These are phyloP conservation scores for Pachysandra terminalis DNA, from an alignment of 164 flowering plant species.

Conservation along the genomic window DNA sequence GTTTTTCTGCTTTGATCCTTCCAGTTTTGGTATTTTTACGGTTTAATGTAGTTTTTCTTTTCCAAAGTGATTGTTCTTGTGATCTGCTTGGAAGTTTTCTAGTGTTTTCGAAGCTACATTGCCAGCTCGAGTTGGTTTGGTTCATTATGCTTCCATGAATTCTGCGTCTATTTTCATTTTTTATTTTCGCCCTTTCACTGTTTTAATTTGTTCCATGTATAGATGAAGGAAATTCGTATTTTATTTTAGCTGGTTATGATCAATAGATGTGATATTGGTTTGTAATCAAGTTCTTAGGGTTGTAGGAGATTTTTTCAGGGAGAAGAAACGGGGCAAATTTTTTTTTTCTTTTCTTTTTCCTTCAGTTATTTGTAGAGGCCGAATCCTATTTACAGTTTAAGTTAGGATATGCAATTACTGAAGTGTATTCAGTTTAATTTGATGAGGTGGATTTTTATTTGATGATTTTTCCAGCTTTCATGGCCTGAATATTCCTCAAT, in stretches of 20 bases:
- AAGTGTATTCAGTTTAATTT: not conserved
- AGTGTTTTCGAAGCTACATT: not conserved
- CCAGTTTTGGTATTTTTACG: no score
- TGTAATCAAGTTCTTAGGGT: not conserved
- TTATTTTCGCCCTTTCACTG: not conserved
- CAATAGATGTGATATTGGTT: not conserved
- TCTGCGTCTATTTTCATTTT: not conserved
- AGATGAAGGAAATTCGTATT: not conserved
- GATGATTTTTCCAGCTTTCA: not conserved
- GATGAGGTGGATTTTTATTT: not conserved
- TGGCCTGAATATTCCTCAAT: no score
- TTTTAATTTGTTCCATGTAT: not conserved
- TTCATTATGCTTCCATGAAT: no score
- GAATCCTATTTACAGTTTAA: not conserved
- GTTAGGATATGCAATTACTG: not conserved
- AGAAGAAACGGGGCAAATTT: not conserved
- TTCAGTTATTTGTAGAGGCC: not conserved
- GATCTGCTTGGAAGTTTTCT: not conserved
- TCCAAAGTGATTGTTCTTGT: not conserved
- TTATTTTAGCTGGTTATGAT: not conserved
- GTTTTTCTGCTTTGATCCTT: not conserved
- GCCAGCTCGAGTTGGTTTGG: not conserved
- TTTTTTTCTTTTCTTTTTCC: no score
- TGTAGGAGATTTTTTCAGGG: not conserved
- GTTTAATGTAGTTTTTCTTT: not conserved